A percentile compares a stretch with the other conserved stretches of the same genome.
phyloP scores from a whole-genome alignment of 176 grass and related monocot genomes.

The Musa schizocarpa region DNA sequence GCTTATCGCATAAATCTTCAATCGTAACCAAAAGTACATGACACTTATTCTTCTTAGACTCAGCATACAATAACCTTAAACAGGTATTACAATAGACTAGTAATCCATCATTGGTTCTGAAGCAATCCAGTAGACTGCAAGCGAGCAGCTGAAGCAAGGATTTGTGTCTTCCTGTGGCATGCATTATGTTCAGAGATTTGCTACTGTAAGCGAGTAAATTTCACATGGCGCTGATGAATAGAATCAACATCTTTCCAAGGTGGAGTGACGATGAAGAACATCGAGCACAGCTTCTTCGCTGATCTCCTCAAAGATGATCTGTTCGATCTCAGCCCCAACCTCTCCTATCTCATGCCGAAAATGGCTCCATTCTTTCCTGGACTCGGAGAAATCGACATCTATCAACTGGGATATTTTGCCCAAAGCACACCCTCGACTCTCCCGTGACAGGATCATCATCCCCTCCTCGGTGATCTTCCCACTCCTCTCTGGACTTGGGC shows the following conservation, averaged over 20 bases:
- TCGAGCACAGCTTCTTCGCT: constrained; percentile 48
- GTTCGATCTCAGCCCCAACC: constrained; percentile 68
- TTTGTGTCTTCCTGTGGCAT: no score
- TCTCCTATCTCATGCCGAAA: constrained; percentile 23
- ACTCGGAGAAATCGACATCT: constrained; percentile 45
- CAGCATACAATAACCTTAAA: no score
- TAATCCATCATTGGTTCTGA: neutral
- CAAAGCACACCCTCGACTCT: constrained; percentile 52
- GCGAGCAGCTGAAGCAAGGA: no score
- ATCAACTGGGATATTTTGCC: constrained; percentile 42
- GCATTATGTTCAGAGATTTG: neutral
- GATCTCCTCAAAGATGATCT: constrained; percentile 84
- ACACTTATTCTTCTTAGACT: no score
- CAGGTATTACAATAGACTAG: neutral
- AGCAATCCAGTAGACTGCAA: neutral
- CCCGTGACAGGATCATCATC: constrained; percentile 45
- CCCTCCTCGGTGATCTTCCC: constrained; percentile 31
- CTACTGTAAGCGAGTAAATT: neutral
- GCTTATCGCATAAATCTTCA: no score
- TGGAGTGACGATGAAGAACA: constrained; percentile 30
- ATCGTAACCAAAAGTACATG: no score
- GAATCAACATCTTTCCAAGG: neutral
- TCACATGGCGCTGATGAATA: neutral
- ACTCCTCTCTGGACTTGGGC: constrained; percentile 21
- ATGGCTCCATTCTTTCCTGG: constrained; percentile 40